Evolutionary conservation across 805 yeast species (phyloP).

Genomic region (Starmerella cellae): DNA sequence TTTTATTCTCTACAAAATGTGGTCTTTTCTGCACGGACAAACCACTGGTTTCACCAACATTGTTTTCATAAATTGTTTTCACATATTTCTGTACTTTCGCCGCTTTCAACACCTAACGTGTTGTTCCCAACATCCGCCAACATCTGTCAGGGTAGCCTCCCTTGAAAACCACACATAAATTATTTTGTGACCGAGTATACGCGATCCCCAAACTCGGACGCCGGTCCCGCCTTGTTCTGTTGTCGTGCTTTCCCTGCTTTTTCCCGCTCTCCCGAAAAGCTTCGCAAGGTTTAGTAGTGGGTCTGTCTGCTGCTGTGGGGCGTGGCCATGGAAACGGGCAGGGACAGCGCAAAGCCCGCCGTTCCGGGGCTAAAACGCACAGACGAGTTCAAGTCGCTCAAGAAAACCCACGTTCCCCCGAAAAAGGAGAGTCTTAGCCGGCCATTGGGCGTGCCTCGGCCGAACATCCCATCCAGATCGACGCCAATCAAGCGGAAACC

Average conservation of each 20-base stretch:
- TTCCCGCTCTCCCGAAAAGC: neutral
- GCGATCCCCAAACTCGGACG: neutral
- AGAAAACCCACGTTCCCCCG: neutral
- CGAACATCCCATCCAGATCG: neutral
- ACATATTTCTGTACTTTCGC: no score
- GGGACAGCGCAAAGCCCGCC: neutral
- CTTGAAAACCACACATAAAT: no score
- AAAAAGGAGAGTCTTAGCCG: neutral
- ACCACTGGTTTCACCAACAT: no score
- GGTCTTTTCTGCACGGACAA: no score
- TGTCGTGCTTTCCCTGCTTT: neutral
- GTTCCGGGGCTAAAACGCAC: neutral
- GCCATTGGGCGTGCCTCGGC: neutral
- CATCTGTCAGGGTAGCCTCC: no score
- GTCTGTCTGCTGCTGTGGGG: neutral
- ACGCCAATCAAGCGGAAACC: neutral
- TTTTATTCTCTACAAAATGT: no score
- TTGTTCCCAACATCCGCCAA: no score
- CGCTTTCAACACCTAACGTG: no score
- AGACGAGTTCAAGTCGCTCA: neutral
- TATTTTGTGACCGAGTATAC: neutral
- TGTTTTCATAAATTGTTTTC: no score
- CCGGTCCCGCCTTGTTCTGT: neutral
- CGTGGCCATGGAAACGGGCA: neutral
- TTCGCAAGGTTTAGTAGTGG: neutral